Conservation (phyloP, 805 yeast genomes). For the Hanseniaspora lachancei region DNA sequence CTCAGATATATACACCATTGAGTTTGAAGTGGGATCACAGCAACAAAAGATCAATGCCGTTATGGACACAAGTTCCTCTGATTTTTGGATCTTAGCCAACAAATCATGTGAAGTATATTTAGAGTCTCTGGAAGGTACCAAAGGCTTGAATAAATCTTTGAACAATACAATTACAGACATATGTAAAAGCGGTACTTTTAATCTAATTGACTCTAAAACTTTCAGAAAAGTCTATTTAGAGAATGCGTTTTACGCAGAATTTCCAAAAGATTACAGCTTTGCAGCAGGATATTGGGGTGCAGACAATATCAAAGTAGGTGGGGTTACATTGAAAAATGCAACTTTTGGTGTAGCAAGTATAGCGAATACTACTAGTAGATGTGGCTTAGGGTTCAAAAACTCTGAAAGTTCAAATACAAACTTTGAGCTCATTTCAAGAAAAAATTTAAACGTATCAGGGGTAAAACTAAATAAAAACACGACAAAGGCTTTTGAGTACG, state of each 20-base stretch:
- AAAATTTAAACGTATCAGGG: background rate
- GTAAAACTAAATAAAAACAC: background rate
- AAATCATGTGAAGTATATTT: background rate
- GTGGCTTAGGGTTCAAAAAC: background rate
- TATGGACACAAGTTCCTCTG: conserved; percentile 54
- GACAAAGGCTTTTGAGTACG: conserved; percentile 28
- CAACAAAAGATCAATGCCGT: conserved; percentile 41
- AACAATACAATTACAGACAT: background rate
- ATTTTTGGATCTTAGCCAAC: background rate
- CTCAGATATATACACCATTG: background rate
- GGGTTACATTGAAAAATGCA: background rate
- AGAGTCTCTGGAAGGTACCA: background rate
- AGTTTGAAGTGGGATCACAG: background rate
- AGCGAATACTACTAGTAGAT: background rate
- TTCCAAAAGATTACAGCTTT: background rate
- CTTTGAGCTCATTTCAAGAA: background rate
- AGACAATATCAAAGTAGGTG: background rate
- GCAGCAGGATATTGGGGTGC: background rate
- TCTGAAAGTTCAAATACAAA: background rate
- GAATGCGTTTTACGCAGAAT: background rate
- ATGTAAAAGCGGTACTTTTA: background rate
- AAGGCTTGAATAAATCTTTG: background rate
- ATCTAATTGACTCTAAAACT: background rate
- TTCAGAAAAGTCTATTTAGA: background rate
- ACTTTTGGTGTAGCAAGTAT: background rate